Percentiles rank a stretch among this genome's conserved stretches.
Evolutionary conservation across 2,329 filamentous ascomycete genomes (phyloP).

Genomic region (Periglandula ipomoeae): DNA sequence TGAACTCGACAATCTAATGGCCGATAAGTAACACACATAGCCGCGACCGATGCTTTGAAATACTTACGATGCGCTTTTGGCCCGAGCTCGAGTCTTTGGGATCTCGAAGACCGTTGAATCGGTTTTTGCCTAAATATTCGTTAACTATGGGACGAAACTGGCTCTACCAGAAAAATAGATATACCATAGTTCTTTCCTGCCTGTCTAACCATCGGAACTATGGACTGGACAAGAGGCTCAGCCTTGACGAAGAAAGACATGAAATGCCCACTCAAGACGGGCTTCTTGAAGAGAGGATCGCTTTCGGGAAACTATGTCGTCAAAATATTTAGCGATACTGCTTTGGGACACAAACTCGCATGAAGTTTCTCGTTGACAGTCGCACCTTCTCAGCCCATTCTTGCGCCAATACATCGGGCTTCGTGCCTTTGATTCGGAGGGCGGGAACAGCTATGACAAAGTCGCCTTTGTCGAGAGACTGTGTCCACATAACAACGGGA

Average conservation of each 20-base stretch:
- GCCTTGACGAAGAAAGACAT: slow-evolving; percentile 74
- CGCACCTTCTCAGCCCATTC: slow-evolving; percentile 53
- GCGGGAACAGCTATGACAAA: slow-evolving; percentile 69
- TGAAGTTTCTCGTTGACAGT: neutral
- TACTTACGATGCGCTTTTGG: slow-evolving; percentile 45
- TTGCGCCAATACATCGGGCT: slow-evolving; percentile 51
- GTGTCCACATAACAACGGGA: slow-evolving; percentile 68
- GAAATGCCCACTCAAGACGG: slow-evolving; percentile 57
- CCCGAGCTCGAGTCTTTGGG: slow-evolving; percentile 49
- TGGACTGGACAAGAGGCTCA: slow-evolving; percentile 52
- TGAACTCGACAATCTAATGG: slow-evolving; percentile 62
- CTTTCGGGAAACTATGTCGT: slow-evolving; percentile 58
- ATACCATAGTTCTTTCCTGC: slow-evolving; percentile 42
- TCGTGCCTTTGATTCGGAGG: slow-evolving; percentile 65
- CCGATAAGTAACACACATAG: neutral
- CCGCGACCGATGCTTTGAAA: neutral
- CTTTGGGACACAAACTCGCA: too few relatives aligned
- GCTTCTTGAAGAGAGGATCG: slow-evolving; percentile 63
- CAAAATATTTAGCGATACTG: neutral
- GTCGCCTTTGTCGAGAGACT: slow-evolving; percentile 74
- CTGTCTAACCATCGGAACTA: slow-evolving; percentile 61
- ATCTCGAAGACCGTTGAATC: slow-evolving; percentile 50
- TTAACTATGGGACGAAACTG: neutral
- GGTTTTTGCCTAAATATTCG: slow-evolving; percentile 47
- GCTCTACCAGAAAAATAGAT: neutral